Base-by-base conservation (phyloP, 257 asterid species). In the Rehmannia glutinosa region DNA sequence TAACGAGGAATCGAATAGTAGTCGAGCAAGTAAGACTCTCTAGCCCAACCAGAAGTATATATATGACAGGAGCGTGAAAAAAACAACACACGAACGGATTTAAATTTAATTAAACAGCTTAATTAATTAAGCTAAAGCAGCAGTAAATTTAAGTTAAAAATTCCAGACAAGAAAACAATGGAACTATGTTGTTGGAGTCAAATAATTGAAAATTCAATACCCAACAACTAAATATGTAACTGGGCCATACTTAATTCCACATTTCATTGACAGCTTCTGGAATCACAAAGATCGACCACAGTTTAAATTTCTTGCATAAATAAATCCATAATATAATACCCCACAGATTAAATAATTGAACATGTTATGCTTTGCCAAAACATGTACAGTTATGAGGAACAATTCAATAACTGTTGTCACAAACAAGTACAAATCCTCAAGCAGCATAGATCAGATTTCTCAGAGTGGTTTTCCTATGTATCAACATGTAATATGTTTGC, bases 381-480 rank as follows among this genome's bases (percentile, higher is more conserved):
- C 42, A 66, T 47, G 47, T 73, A 66, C 61, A 70, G 10, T 21
- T 27, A 13, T 10, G 51, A 19, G 61, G 79, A 58, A 56, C 25
- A 49, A 56, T n/a, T n/a, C n/a, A n/a, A n/a, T n/a, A n/a, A n/a
- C n/a, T n/a, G n/a, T n/a, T n/a, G n/a, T n/a, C n/a, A n/a, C n/a
- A n/a, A n/a, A n/a, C n/a, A n/a, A n/a, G n/a, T n/a, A n/a, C n/a
- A n/a, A n/a, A n/a, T n/a, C n/a, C n/a, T 32, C 38, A 8, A 32
- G 38, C 38, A 32, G 6, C 4, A 8, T 32, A 3, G 38, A 32
- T 32, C 38, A 8, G 4, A 32, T 32, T 32, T 32, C 8, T 8
- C 38, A 32, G 1, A 32, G 38, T 32, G 38, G 7, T 3, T 32
- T 32, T 32, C 21, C 64, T 41, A 62, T 36, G 68, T 17, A 41